These are phyloP conservation scores for Gossypium aridum DNA, from an alignment of 441 rosid genomes.

Conservation along the genomic window DNA sequence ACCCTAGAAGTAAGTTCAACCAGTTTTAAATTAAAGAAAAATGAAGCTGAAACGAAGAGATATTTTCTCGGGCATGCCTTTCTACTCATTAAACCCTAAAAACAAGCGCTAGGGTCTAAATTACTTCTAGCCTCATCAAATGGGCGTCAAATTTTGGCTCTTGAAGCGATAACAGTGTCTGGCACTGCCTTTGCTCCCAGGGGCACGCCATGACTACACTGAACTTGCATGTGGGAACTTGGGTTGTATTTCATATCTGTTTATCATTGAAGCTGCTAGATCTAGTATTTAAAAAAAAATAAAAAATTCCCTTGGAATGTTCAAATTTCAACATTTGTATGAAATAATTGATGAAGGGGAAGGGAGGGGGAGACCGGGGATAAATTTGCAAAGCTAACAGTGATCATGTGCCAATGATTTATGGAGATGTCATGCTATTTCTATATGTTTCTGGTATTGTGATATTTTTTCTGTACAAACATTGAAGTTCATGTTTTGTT, in stretches of 20 bases:
- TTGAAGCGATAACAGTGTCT: background rate
- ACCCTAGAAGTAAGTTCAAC: background rate
- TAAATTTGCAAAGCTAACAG: background rate
- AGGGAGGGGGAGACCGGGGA: background rate
- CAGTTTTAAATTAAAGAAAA: background rate
- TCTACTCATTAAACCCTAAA: no score
- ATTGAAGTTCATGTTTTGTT: background rate
- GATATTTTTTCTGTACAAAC: background rate
- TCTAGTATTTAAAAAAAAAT: no score
- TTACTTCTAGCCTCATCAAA: background rate
- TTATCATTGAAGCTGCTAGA: background rate
- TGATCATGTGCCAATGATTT: background rate
- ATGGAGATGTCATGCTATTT: background rate
- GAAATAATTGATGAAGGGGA: background rate
- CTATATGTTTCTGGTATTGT: background rate
- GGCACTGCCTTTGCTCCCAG: background rate
- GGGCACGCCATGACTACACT: background rate
- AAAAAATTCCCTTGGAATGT: background rate
- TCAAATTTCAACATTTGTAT: conserved; percentile 1
- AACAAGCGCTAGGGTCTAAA: no score
- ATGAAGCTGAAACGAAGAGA: no score
- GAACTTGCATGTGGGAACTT: background rate
- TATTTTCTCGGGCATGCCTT: no score
- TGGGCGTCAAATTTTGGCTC: background rate
- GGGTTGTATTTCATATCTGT: background rate